Evolutionary conservation across 2,329 filamentous ascomycete genomes (phyloP), one percentile per base, ranked within the genome.

Genomic region (Xylaria sp.): DNA sequence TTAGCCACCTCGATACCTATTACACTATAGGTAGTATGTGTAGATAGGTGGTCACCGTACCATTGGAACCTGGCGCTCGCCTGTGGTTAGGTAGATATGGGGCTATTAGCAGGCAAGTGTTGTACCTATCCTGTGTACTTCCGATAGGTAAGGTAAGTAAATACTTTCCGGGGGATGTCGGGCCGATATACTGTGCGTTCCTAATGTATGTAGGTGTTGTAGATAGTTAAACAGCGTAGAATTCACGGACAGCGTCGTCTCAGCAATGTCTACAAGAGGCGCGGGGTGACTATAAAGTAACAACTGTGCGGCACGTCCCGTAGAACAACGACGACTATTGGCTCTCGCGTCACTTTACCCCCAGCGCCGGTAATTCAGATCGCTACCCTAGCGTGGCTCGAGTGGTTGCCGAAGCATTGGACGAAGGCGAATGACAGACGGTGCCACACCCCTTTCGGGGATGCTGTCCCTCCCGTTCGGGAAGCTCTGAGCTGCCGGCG

Each of bases 391-490:
- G 48, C 33, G 39, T 36, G 28, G 41, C 20, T 61, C 25, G 9
- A 56, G 39, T 67, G 54, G 68, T 56, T 60, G 39, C 61, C 64
- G 61, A 68, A 54, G 10, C 36, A 41, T 25, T 36, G 3, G 20
- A 7, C n/a, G 13, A 23, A 23, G 54, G 13, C 57, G 57, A 49
- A 56, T 65, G 51, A 62, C 46, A 54, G 56, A 43, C 3, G 18
- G n/a, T 49, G 43, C n/a, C 59, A 58, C 28, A 64, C 54, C 64
- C 67, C 64, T 67, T 67, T 67, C 62, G 61, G 63, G 62, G 64
- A 60, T 49, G 23, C 20, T 49, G 36, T 6, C 41, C 6, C 67
- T 55, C 39, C 67, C 62, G 18, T 60, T 71, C 55, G 51, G 66
- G 68, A 68, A 71, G 62, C 62, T 71, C 20, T 41, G 25, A 13